Percentiles rank a stretch among this genome's conserved stretches.
Evolutionary conservation across 2,329 filamentous ascomycete species (phyloP).

Genomic region (Alternaria alternata): DNA sequence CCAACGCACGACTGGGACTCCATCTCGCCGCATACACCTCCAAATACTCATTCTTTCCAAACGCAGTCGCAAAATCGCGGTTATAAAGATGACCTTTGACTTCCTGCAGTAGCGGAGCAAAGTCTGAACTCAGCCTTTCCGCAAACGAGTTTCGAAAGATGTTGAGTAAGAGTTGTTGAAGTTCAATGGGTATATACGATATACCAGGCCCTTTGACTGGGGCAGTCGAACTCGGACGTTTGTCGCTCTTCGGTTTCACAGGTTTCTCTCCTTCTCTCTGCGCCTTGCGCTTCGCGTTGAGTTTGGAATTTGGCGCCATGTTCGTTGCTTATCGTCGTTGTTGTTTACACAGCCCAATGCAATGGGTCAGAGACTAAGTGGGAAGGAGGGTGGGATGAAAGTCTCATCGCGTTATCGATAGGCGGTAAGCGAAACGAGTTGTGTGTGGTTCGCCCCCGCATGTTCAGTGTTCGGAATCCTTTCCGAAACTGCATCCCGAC

Average conservation of each 20-base stretch:
- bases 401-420: conserved; percentile 21
- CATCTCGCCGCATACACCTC: conserved; percentile 88
- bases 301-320: conserved; percentile 24
- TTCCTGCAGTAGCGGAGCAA: conserved; percentile 71
- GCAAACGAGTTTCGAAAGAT: conserved; percentile 74
- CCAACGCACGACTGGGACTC: conserved; percentile 86
- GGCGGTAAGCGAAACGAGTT: conserved; percentile 11
- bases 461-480: conserved; percentile 10
- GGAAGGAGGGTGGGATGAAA: conserved; percentile 2
- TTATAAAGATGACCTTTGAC: conserved; percentile 87
- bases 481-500: conserved; percentile 17
- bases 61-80: conserved; percentile 83
- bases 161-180: conserved; percentile 76
- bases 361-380: background rate
- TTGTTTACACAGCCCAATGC: background rate
- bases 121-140: conserved; percentile 53
- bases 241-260: conserved; percentile 6
- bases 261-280: conserved; percentile 21
- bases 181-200: conserved; percentile 54
- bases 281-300: conserved; percentile 26
- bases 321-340: background rate
- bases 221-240: background rate
- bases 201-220: conserved; percentile 13
- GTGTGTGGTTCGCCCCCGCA: conserved; percentile 1
- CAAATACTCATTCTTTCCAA: conserved; percentile 74